Conservation (phyloP, 176 grass and related monocot genomes). For the Otatea glauca region DNA sequence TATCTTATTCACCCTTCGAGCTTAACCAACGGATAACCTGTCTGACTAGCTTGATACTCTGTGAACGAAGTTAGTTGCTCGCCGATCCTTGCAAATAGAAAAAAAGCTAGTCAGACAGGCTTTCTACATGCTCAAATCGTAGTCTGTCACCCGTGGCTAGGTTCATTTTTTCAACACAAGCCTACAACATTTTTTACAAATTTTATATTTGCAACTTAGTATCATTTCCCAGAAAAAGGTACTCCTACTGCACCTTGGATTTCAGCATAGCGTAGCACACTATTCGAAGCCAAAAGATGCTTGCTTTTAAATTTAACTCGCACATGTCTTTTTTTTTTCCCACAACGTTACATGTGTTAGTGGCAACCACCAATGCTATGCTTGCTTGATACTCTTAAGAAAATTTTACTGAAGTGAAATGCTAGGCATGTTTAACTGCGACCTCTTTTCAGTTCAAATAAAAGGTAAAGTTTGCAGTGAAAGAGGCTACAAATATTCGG, state of each 20-base stretch:
- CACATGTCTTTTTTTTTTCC: not conserved
- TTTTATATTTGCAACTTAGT: not conserved
- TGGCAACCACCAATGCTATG: not conserved
- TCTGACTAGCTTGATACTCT: too few species aligned
- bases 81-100: not conserved
- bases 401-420: constrained; percentile 19
- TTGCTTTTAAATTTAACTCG: not conserved
- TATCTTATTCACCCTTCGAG: too few species aligned
- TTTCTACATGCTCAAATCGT: not conserved
- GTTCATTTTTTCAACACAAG: not conserved
- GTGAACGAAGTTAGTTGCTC: not conserved
- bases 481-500: constrained; percentile 53
- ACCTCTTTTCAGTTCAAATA: not conserved
- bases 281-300: not conserved
- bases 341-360: not conserved
- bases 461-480: not conserved
- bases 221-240: not conserved
- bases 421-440: not conserved
- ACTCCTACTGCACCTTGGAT: not conserved
- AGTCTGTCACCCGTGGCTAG: not conserved
- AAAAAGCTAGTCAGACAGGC: not conserved
- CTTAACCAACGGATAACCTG: too few species aligned
- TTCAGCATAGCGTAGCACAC: not conserved
- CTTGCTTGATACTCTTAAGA: not conserved
- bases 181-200: not conserved